Base-by-base conservation (phyloP, 805 yeast genomes). In the Saccharomycopsis sp. region DNA sequence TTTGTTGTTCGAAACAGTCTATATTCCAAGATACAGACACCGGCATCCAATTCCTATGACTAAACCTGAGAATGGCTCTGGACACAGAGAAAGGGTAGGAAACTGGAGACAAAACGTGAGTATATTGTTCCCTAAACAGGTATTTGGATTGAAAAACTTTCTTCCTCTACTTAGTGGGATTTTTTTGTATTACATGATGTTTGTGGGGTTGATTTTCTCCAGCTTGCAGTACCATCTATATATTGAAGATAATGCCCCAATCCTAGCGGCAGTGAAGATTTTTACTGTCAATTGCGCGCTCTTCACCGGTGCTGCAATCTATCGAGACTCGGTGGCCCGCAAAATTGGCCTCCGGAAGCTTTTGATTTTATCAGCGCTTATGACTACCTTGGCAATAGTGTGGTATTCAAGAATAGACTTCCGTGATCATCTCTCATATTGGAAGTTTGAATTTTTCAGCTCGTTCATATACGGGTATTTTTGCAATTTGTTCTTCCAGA, bases 221-320 rank as follows among this genome's bases (percentile, higher is more conserved):
- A 55, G 63, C 24, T 63, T 65, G 16, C 66, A 70, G 41, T 70
- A 67, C 54, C 64, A 70, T 37, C 63, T 62, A 46, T 64, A 61
- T 41, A 60, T 67, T 18, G 70, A 70, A 2, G 58, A 58, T 7
- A 61, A 70, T 53, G 58, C 71, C 2, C 66, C 74, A 0, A 56
- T 76, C 7, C 53, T 73, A 2, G 65, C 77, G 0, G 73, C 75
- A 1, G 64, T 74, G 2, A 75, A 73, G 57, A 54, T 67, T 1
- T 58, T 75, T 1, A 75, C 78, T 2, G 20, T 69, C 21, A 57
- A 71, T 1, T 58, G 70, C 15, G 75, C 73, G 2, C 55, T 71
- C 55, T 50, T 63, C 2, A 1, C 68, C 8, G 71, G 73, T 2
- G 63, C 73, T 9, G 4, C 61, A 2, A 15, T 68, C 3, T 69